Evolutionary conservation across 148 eudicot genomes (phyloP).

Genomic region (Rhododendron griersonianum): DNA sequence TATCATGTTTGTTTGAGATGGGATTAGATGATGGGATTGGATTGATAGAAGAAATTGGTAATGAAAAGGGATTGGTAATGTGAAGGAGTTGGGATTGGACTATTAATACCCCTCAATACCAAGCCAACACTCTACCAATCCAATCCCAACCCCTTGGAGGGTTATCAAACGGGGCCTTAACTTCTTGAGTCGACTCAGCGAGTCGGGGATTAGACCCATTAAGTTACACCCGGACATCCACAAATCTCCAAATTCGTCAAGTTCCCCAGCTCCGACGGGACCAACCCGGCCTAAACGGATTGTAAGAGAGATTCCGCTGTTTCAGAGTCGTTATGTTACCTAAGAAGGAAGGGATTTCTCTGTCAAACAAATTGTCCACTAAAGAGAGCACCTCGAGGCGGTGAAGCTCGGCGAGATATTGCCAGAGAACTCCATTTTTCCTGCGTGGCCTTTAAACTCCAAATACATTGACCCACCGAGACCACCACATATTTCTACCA

Average conservation of each 20-base stretch:
- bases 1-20: no score
- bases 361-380: constrained; percentile 53
- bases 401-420: constrained; percentile 54
- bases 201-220: constrained; percentile 61
- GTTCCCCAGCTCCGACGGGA: constrained; percentile 56
- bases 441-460: no score
- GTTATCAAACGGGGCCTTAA: no score
- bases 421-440: constrained; percentile 42
- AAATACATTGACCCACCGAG: no score
- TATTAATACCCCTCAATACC: no score
- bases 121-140: no score
- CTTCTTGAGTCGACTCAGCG: constrained; percentile 41
- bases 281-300: constrained; percentile 58
- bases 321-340: constrained; percentile 49
- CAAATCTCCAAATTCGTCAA: constrained; percentile 45
- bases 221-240: constrained; percentile 51
- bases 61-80: no score
- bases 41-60: no score
- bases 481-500: no score
- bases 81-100: no score
- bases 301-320: constrained; percentile 57
- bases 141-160: no score
- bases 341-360: constrained; percentile 45
- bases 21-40: no score
- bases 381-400: constrained; percentile 38